Conservation (phyloP, 129 eudicot species). For the Arctium minus region DNA sequence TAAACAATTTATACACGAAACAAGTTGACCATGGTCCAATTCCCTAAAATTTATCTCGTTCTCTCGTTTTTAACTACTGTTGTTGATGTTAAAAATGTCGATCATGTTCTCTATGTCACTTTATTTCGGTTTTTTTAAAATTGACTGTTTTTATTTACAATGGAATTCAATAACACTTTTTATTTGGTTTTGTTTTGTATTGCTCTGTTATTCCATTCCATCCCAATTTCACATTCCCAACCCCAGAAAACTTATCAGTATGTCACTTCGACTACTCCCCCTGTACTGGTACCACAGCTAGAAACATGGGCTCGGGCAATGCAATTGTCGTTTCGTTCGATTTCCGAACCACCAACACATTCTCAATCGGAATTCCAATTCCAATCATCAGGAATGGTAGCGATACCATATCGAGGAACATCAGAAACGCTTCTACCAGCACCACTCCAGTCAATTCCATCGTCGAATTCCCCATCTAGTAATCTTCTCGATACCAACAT, state of each 20-base stretch:
- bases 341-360: slow-evolving; percentile 3
- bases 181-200: not conserved
- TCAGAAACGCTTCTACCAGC: not conserved
- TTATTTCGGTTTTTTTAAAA: not conserved
- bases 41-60: slow-evolving; percentile 9
- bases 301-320: slow-evolving; percentile 15
- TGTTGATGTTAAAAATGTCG: not conserved
- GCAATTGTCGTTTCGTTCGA: slow-evolving; percentile 17
- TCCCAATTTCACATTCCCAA: not conserved
- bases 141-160: not conserved
- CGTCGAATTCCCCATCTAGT: not conserved
- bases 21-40: not conserved
- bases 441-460: not conserved
- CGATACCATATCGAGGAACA: not conserved
- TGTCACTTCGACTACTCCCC: not conserved
- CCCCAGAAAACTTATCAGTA: slow-evolving; percentile 1
- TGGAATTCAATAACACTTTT: slow-evolving; percentile 4
- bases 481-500: not conserved
- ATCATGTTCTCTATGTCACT: not conserved
- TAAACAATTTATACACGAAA: not conserved
- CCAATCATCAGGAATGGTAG: slow-evolving; percentile 10
- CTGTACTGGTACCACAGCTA: slow-evolving; percentile 10
- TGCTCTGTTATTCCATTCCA: slow-evolving; percentile 16
- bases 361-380: slow-evolving; percentile 12
- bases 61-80: slow-evolving; percentile 7